Conservation (phyloP, 1,139 yeast species). For the Pichia sp. region DNA sequence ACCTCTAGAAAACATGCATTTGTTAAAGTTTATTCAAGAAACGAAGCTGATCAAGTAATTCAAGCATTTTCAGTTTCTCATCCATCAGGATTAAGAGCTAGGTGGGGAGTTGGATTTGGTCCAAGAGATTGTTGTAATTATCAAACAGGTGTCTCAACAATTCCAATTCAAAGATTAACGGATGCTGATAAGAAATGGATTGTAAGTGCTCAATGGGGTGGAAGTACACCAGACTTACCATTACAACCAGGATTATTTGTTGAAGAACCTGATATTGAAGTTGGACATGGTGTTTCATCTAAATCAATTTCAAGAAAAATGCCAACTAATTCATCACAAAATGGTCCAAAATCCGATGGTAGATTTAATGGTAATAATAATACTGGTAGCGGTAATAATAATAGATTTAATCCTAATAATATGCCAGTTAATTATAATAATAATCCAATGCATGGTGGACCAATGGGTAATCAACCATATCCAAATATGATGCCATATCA, state of each 20-base stretch:
- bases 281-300: slow-evolving; percentile 90
- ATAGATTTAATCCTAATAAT: slow-evolving; percentile 16
- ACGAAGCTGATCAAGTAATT: slow-evolving; percentile 79
- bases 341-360: slow-evolving; percentile 74
- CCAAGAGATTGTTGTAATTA: slow-evolving; percentile 98
- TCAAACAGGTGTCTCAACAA: slow-evolving; percentile 80
- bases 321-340: slow-evolving; percentile 83
- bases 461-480: slow-evolving; percentile 14
- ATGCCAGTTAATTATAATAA: slow-evolving; percentile 22
- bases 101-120: slow-evolving; percentile 99
- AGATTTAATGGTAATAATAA: slow-evolving; percentile 10
- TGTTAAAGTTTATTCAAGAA: slow-evolving; percentile 92
- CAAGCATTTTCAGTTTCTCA: slow-evolving; percentile 33
- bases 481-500: slow-evolving; percentile 4
- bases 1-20: slow-evolving; percentile 92
- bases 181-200: slow-evolving; percentile 94
- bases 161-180: slow-evolving; percentile 80
- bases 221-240: slow-evolving; percentile 82
- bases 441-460: neutral
- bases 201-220: slow-evolving; percentile 92
- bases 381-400: slow-evolving; percentile 19
- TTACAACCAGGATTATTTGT: slow-evolving; percentile 73
- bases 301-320: slow-evolving; percentile 84
- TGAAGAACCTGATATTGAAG: slow-evolving; percentile 97
- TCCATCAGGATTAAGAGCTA: slow-evolving; percentile 58